A percentile compares a stretch with the other conserved stretches of the same genome.
Conservation (phyloP, 2,329 filamentous ascomycete genomes). For the Calonectria crousiana region DNA sequence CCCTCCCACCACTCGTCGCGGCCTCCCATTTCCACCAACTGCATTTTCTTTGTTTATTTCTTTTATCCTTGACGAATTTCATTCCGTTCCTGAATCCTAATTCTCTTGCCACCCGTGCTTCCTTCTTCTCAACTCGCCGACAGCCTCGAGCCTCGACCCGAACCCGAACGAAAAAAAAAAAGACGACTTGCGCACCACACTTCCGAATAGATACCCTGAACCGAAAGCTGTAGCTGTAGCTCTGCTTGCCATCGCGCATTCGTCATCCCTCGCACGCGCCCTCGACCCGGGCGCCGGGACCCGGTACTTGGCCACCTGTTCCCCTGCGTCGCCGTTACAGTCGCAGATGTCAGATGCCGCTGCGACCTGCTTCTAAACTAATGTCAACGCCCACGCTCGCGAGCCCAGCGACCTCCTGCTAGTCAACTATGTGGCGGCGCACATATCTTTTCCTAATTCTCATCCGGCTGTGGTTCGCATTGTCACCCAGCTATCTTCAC, state of each 20-base stretch:
- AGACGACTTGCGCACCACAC: slow-evolving; percentile 6
- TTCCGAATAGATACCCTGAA: slow-evolving; percentile 5
- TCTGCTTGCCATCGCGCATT: neutral
- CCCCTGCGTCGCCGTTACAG: slow-evolving; percentile 12
- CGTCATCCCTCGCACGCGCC: neutral
- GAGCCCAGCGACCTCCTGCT: slow-evolving; percentile 35
- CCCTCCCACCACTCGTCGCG: slow-evolving; percentile 17
- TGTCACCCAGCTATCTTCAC: slow-evolving; percentile 96
- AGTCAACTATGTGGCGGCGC: slow-evolving; percentile 85
- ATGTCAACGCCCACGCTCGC: slow-evolving; percentile 37
- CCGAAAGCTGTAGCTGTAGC: neutral
- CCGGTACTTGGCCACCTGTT: slow-evolving; percentile 10
- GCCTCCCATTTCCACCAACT: neutral
- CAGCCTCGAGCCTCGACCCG: neutral
- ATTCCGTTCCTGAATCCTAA: neutral
- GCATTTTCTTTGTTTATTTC: slow-evolving; percentile 12
- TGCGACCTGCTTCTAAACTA: slow-evolving; percentile 36
- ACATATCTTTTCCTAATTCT: slow-evolving; percentile 87
- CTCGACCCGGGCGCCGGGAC: neutral
- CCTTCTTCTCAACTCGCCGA: neutral
- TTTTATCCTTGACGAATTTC: slow-evolving; percentile 1
- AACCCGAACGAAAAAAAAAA: neutral
- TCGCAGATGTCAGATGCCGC: slow-evolving; percentile 36
- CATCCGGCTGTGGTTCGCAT: slow-evolving; percentile 91
- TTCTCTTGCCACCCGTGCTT: neutral